These are phyloP conservation scores for Halocafeteria seosinensis DNA, from an alignment of 108 stramenopile genomes.

Conservation along the genomic window DNA sequence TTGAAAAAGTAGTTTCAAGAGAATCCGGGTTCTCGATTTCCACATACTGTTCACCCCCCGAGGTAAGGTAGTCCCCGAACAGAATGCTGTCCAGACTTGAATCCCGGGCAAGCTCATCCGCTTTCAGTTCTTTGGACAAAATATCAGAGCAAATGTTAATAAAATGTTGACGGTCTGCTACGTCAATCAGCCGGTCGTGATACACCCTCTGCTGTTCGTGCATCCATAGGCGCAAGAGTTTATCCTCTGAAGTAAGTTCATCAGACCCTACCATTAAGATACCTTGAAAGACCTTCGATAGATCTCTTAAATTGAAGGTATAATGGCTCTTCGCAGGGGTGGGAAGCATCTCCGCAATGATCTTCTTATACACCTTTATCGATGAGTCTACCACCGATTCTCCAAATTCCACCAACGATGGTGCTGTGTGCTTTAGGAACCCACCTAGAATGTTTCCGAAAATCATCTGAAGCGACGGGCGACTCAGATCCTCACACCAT, in stretches of 20 bases:
- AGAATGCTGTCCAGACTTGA: conserved; percentile 10
- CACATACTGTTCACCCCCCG: conserved; percentile 22
- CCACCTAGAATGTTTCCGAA: conserved; percentile 29
- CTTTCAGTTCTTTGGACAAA: conserved; percentile 1
- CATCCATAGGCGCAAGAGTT: conserved; percentile 29
- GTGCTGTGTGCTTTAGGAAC: conserved; percentile 11
- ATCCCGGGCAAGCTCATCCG: background rate
- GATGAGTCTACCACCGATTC: conserved; percentile 24
- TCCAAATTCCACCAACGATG: conserved; percentile 6
- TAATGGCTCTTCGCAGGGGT: conserved; percentile 39
- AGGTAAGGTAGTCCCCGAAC: conserved; percentile 29
- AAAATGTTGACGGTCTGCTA: conserved; percentile 33
- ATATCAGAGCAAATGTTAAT: conserved; percentile 7
- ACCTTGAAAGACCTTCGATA: conserved; percentile 39
- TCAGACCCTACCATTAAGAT: conserved; percentile 28
- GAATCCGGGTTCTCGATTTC: conserved; percentile 14
- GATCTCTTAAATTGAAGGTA: conserved; percentile 39
- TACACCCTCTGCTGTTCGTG: conserved; percentile 39
- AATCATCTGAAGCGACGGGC: conserved; percentile 18
- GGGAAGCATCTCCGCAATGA: conserved; percentile 28
- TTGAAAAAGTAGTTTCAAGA: conserved; percentile 13
- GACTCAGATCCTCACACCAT: conserved; percentile 23
- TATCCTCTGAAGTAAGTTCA: conserved; percentile 3
- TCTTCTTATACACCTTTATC: conserved; percentile 23
- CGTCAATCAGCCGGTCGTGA: conserved; percentile 32